Evolutionary conservation across 352 stramenopile species (phyloP).

Genomic region (Blastocystis sp.): DNA sequence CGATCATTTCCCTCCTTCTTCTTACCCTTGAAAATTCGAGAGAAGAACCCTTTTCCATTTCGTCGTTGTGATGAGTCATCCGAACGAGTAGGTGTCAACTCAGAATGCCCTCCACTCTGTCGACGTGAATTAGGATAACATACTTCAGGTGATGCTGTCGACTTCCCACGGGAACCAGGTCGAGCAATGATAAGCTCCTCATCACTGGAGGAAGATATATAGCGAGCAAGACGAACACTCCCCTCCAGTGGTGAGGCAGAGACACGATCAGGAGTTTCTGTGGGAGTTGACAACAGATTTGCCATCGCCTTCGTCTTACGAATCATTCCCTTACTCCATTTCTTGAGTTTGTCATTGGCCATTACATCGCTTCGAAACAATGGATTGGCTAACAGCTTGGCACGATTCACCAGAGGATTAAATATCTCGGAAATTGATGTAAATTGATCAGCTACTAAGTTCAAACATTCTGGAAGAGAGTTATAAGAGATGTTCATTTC

Average conservation of each 20-base stretch:
- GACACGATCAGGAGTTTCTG: background rate
- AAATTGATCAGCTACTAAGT: constrained; percentile 11
- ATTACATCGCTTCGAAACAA: constrained; percentile 41
- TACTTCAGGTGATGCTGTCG: too few relatives aligned
- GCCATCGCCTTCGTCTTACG: constrained; percentile 51
- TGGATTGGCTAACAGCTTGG: constrained; percentile 48
- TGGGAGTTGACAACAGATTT: background rate
- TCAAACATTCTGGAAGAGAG: constrained; percentile 1
- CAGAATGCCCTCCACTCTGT: background rate
- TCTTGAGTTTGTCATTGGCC: constrained; percentile 24
- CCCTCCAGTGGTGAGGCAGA: background rate
- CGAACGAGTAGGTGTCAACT: background rate
- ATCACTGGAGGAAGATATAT: background rate
- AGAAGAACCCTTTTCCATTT: constrained; percentile 15
- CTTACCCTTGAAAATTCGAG: constrained; percentile 44
- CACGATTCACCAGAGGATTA: constrained; percentile 6
- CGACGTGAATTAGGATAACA: too few relatives aligned
- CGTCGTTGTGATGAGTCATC: background rate
- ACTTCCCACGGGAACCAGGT: background rate
- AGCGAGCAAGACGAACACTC: background rate
- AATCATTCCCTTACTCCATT: constrained; percentile 51
- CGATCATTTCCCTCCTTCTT: background rate
- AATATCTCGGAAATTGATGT: constrained; percentile 33
- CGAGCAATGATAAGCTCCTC: background rate
- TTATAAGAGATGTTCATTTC: constrained; percentile 65